These are phyloP conservation scores for Phoma sp. DNA, from an alignment of 2,329 filamentous ascomycete genomes.

Conservation along the genomic window DNA sequence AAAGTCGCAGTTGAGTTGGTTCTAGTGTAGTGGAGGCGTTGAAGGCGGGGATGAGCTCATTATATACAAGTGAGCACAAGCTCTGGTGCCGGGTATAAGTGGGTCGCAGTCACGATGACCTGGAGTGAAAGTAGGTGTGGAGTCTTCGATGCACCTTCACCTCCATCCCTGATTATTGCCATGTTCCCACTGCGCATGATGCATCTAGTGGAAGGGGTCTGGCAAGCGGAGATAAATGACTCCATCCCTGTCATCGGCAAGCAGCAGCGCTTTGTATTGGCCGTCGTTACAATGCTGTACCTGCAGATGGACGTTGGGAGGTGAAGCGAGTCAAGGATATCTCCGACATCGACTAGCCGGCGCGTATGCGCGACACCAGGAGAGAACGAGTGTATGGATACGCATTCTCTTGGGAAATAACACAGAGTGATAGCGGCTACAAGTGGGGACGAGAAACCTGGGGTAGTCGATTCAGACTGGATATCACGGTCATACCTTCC, in stretches of 20 bases:
- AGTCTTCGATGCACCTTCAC: constrained; percentile 8
- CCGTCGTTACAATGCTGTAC: constrained; percentile 2
- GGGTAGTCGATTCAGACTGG: not conserved
- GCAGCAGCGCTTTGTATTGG: constrained; percentile 9
- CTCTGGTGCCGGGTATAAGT: constrained; percentile 14
- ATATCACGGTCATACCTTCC: constrained; percentile 5
- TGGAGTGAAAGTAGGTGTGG: constrained; percentile 9
- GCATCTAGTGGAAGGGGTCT: not conserved
- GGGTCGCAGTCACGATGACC: constrained; percentile 11
- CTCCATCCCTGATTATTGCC: constrained; percentile 3
- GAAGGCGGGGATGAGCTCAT: not conserved
- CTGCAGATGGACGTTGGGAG: constrained; percentile 14
- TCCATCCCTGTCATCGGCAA: constrained; percentile 1
- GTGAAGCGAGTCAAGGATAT: not conserved
- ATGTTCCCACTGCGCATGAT: constrained; percentile 14
- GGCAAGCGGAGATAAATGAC: constrained; percentile 4
- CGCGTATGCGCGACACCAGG: constrained; percentile 6
- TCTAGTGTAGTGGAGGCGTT: not conserved
- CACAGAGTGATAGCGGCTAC: not conserved
- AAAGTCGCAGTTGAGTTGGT: not conserved
- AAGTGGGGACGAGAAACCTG: constrained; percentile 1
- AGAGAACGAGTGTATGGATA: constrained; percentile 10
- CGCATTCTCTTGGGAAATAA: constrained; percentile 2
- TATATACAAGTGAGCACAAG: constrained; percentile 6
- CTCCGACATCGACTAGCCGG: not conserved